Base-by-base conservation (phyloP, 129 eudicot genomes). In the Flaveria brownii region DNA sequence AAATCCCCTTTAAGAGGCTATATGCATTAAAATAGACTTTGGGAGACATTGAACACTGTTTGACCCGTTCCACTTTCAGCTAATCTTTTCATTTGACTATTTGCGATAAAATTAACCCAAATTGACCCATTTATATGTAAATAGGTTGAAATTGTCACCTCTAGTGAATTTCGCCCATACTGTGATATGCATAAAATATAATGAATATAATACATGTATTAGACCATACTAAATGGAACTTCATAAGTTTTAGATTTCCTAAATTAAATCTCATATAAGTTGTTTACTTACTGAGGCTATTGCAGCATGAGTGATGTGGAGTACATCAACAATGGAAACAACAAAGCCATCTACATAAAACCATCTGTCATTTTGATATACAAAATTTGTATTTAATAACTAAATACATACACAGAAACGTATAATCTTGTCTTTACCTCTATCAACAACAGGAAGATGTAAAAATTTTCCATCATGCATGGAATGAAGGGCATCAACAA, bases 391-490 rank as follows among this genome's bases (percentile, higher is more conserved):
- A 20, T 70, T 12, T 14, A 14, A 49, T 49, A 49, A 14, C 15
- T 46, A 11, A n/a, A 60, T 71, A 16, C 16, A 30, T 33, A 71
- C 64, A 28, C 60, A 15, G 9, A 67, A 60, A 71, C 59, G 20
- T n/a, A 63, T 45, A 47, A 79, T 41, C 50, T 73, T 23, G 68
- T 59, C 15, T 30, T 68, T 85, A 93, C 98, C 98, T 93, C 85
- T 87, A 80, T 90, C 97, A 77, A 88, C 89, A 81, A 93, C 96
- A 39, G 98, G 98, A 68, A 93, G 95, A 85, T 93, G 98, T 72
- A 93, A 83, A 79, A 93, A 93, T 72, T 90, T 93, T 17, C 97
- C 97, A 81, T 93, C 97, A 76, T 93, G 98, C 98, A 90, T 93
- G 61, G 90, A 88, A 82, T 93, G 98, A 70, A 93, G 83, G 56